Evolutionary conservation across 2,329 filamentous ascomycete species (phyloP).

Genomic region (Trichoderma hamatum): DNA sequence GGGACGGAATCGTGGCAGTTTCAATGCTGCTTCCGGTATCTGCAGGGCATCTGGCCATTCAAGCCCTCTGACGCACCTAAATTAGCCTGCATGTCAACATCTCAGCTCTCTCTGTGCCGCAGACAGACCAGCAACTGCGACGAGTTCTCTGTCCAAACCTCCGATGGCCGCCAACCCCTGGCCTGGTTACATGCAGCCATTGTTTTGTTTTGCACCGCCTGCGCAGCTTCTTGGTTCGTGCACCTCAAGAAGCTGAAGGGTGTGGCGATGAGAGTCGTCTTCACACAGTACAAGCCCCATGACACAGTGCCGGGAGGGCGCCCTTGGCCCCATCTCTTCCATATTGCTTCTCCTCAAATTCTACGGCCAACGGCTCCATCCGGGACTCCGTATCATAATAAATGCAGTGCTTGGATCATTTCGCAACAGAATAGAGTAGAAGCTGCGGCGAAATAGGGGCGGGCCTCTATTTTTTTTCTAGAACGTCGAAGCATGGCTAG

Average conservation of each 20-base stretch:
- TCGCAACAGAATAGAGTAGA: neutral
- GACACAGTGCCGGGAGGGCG: neutral
- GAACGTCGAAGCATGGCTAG: slow-evolving; percentile 13
- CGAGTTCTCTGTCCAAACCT: neutral
- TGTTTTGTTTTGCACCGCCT: slow-evolving; percentile 14
- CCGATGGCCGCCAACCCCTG: slow-evolving; percentile 1
- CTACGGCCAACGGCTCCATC: neutral
- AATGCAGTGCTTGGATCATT: neutral
- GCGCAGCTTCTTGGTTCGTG: neutral
- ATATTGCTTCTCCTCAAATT: slow-evolving; percentile 18
- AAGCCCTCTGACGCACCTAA: neutral
- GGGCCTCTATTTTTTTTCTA: slow-evolving; percentile 11
- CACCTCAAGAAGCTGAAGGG: neutral
- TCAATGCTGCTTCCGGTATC: neutral
- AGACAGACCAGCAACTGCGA: neutral
- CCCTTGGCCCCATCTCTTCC: neutral
- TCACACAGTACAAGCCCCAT: slow-evolving; percentile 5
- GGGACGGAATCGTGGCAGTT: neutral
- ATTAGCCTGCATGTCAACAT: neutral
- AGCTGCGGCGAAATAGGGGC: slow-evolving; percentile 17
- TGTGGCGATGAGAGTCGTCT: neutral
- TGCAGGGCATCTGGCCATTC: neutral
- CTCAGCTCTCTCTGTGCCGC: neutral
- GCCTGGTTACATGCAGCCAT: slow-evolving; percentile 10
- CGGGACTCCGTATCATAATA: slow-evolving; percentile 17